Percentiles rank a stretch among this genome's conserved stretches.
These are phyloP conservation scores for Fraxinus velutina DNA, from an alignment of 305 asterid genomes.

Conservation along the genomic window DNA sequence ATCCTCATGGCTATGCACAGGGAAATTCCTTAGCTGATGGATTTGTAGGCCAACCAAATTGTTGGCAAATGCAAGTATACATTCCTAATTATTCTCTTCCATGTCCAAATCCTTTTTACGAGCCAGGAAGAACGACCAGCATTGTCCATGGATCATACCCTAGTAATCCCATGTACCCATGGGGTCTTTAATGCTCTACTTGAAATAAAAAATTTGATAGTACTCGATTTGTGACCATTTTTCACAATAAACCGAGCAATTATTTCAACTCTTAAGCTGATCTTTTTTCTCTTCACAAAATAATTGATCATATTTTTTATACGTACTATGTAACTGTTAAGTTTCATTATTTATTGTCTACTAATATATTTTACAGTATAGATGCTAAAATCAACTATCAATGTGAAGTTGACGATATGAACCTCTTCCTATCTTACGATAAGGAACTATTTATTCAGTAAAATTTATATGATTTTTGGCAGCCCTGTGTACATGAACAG, in stretches of 20 bases:
- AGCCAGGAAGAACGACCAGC: slow-evolving; percentile 13
- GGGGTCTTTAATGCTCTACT: slow-evolving; percentile 28
- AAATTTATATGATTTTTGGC: not conserved
- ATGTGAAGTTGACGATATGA: not conserved
- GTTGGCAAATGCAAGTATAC: slow-evolving; percentile 39
- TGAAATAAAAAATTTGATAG: not conserved
- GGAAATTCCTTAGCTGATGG: slow-evolving; percentile 9
- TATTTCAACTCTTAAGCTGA: not conserved
- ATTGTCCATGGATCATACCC: slow-evolving; percentile 28
- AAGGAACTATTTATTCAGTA: not conserved
- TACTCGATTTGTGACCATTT: not conserved
- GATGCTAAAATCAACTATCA: not conserved
- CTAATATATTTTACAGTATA: not conserved
- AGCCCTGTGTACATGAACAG: not conserved
- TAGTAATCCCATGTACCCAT: slow-evolving; percentile 24
- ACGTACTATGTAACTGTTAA: not conserved
- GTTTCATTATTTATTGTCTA: not conserved
- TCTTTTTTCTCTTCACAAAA: not conserved
- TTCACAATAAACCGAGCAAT: not conserved
- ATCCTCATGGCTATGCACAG: not conserved
- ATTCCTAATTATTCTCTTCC: slow-evolving; percentile 19
- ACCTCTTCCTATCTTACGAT: not conserved
- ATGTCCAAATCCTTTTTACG: slow-evolving; percentile 35
- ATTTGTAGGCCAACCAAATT: slow-evolving; percentile 16
- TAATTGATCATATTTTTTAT: not conserved